Conservation (phyloP, 1,284 basidiomycete species). For the Pascua sp. region DNA sequence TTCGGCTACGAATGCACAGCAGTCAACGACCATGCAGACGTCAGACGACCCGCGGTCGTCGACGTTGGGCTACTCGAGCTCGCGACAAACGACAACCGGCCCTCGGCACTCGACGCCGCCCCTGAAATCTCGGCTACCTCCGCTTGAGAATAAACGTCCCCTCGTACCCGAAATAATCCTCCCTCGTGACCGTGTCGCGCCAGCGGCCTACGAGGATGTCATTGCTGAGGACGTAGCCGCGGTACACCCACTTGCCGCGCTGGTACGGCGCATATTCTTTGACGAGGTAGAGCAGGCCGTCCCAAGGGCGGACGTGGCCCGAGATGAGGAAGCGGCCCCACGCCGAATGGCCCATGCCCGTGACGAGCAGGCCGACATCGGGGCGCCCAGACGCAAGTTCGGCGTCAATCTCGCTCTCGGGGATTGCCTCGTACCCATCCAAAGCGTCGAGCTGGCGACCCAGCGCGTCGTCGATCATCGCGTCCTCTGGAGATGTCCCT, state of each 20-base stretch:
- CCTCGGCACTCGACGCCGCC: too few relatives aligned
- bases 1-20: too few relatives aligned
- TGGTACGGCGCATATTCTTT: constrained; percentile 51
- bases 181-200: constrained; percentile 49
- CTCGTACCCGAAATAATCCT: constrained; percentile 49
- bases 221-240: constrained; percentile 49
- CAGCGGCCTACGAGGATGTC: constrained; percentile 48
- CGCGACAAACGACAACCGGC: too few relatives aligned
- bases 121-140: not conserved
- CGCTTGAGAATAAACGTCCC: constrained; percentile 50
- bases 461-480: constrained; percentile 35
- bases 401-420: constrained; percentile 30
- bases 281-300: constrained; percentile 54
- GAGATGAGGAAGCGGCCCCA: constrained; percentile 55
- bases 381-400: constrained; percentile 17
- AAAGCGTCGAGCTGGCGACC: constrained; percentile 40
- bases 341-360: constrained; percentile 54
- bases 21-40: too few relatives aligned
- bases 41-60: too few relatives aligned
- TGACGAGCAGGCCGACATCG: constrained; percentile 46
- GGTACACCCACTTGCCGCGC: constrained; percentile 54
- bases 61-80: too few relatives aligned
- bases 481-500: constrained; percentile 32
- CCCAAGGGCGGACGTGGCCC: constrained; percentile 54
- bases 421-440: constrained; percentile 41